Conservation (phyloP, 192 early-diverging fungal species). For the Rhizophagus clarus region DNA sequence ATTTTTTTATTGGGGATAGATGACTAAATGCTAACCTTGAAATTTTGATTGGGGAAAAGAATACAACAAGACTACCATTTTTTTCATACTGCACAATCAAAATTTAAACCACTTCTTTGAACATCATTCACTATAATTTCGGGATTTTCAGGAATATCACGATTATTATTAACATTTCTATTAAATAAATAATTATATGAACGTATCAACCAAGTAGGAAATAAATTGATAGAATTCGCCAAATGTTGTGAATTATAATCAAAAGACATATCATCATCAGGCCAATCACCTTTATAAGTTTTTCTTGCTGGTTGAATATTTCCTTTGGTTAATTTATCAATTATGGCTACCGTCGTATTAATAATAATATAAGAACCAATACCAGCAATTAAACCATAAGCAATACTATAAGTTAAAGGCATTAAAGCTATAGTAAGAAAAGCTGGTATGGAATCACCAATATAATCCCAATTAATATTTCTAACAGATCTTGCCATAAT, state of each 20-base stretch:
- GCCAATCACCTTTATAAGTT: conserved; percentile 23
- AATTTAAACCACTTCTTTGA: no score
- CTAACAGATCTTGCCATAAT: conserved; percentile 75
- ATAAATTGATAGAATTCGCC: background rate
- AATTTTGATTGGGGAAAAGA: no score
- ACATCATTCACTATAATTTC: background rate
- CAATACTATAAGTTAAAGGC: conserved; percentile 79
- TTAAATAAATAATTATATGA: background rate
- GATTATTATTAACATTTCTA: background rate
- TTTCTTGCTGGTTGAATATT: conserved; percentile 44
- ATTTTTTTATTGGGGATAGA: no score
- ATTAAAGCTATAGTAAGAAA: conserved; percentile 79
- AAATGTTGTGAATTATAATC: background rate
- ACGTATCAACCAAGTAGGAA: background rate
- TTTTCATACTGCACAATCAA: no score
- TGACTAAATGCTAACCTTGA: no score
- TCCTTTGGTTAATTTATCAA: conserved; percentile 58
- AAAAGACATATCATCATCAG: background rate
- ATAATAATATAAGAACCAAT: conserved; percentile 71
- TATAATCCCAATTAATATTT: conserved; percentile 79
- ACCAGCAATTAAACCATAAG: conserved; percentile 80
- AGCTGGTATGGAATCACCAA: conserved; percentile 77
- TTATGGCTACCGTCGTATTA: conserved; percentile 58
- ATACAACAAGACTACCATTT: no score
- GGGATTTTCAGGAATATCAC: background rate